These are phyloP conservation scores for Phascolomyces articulosus DNA, from an alignment of 371 early-diverging fungal genomes.

Conservation along the genomic window DNA sequence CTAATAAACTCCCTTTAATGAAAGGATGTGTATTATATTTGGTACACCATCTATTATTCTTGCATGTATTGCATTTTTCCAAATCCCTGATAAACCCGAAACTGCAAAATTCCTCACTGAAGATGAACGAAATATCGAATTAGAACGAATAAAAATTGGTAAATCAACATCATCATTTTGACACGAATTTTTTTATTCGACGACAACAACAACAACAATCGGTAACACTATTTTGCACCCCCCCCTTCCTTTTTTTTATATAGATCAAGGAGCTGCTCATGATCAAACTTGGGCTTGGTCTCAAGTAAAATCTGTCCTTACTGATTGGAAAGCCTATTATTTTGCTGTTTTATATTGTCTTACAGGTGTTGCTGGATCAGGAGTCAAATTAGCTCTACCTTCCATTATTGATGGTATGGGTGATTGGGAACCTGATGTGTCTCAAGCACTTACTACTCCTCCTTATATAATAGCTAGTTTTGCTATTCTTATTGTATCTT, in stretches of 20 bases:
- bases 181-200: too few relatives aligned
- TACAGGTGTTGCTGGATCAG: not conserved
- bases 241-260: not conserved
- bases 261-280: constrained; percentile 41
- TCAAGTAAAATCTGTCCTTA: not conserved
- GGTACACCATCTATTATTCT: constrained; percentile 47
- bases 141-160: constrained; percentile 22
- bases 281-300: constrained; percentile 28
- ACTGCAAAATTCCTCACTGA: constrained; percentile 55
- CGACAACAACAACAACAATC: too few relatives aligned
- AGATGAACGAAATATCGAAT: constrained; percentile 51
- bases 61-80: constrained; percentile 34
- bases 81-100: constrained; percentile 61
- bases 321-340: constrained; percentile 8
- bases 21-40: constrained; percentile 59
- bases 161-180: too few relatives aligned
- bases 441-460: constrained; percentile 8
- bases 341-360: constrained; percentile 16
- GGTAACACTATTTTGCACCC: too few relatives aligned
- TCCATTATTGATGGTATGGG: constrained; percentile 10
- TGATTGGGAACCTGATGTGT: not conserved
- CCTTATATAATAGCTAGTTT: not conserved
- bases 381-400: constrained; percentile 1
- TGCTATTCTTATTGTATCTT: not conserved
- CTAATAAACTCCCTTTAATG: too few relatives aligned